These are phyloP conservation scores for Rugosomyces carneus DNA, from an alignment of 1,284 basidiomycete species.

Conservation along the genomic window DNA sequence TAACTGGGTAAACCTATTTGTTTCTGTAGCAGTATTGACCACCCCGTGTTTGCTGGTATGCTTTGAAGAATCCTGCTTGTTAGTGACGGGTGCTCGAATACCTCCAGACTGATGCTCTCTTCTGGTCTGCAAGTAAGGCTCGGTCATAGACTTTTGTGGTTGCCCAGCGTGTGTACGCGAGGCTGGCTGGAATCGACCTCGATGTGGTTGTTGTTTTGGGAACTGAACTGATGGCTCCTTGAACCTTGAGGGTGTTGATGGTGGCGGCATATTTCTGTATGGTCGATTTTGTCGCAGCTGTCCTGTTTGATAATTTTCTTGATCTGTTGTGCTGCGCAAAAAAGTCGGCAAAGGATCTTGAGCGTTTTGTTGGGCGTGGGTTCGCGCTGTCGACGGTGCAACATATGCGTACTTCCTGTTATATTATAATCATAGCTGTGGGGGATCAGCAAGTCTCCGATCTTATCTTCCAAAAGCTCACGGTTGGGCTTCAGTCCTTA, in stretches of 20 bases:
- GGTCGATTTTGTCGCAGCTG: constrained; percentile 8
- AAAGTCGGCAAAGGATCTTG: constrained; percentile 29
- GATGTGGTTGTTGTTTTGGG: constrained; percentile 5
- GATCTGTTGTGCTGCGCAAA: constrained; percentile 17
- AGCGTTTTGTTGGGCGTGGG: constrained; percentile 27
- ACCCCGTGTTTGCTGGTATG: not conserved
- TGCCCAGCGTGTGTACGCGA: not conserved
- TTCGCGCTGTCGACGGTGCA: constrained; percentile 35
- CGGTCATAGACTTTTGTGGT: constrained; percentile 23
- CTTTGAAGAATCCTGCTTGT: not conserved
- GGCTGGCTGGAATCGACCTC: constrained; percentile 2
- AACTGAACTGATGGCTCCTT: constrained; percentile 15
- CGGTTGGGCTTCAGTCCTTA: constrained; percentile 41
- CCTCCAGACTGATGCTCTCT: constrained; percentile 1
- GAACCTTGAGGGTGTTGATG: constrained; percentile 23
- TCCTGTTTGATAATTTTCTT: constrained; percentile 7
- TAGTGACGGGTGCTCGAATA: not conserved
- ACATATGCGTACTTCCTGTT: constrained; percentile 57
- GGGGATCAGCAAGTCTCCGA: constrained; percentile 15
- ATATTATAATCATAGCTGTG: constrained; percentile 18
- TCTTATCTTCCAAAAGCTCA: constrained; percentile 24
- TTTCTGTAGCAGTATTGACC: not conserved
- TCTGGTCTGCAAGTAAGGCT: constrained; percentile 28
- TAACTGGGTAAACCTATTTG: constrained; percentile 13
- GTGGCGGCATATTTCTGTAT: constrained; percentile 15